These are phyloP conservation scores for Arachis stenosperma DNA, from an alignment of 306 rosid species.

Conservation along the genomic window DNA sequence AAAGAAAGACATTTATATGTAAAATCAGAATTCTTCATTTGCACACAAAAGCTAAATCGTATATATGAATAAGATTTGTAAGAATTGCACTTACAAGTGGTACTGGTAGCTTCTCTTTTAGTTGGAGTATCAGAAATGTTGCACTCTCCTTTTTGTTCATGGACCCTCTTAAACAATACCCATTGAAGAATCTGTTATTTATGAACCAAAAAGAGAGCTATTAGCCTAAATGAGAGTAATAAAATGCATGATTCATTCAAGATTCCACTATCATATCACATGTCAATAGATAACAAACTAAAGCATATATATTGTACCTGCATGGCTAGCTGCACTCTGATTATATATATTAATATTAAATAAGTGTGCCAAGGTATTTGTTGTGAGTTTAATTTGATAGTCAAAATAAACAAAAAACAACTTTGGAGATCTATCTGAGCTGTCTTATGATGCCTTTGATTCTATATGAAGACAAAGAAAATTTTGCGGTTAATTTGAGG, in stretches of 20 bases:
- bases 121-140: slow-evolving; percentile 37
- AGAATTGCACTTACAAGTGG: slow-evolving; percentile 42
- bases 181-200: slow-evolving; percentile 55
- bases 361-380: not conserved
- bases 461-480: slow-evolving; percentile 55
- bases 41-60: not conserved
- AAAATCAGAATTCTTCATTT: too few species aligned
- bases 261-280: not conserved
- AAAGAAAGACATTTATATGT: too few species aligned
- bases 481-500: slow-evolving; percentile 42
- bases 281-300: not conserved
- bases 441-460: slow-evolving; percentile 54
- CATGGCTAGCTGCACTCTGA: slow-evolving; percentile 33
- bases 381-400: not conserved
- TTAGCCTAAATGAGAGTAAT: slow-evolving; percentile 21
- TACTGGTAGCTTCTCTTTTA: slow-evolving; percentile 30
- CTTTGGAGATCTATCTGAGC: slow-evolving; percentile 50
- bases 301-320: slow-evolving; percentile 18
- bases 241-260: not conserved
- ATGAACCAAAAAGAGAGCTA: slow-evolving; percentile 12
- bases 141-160: slow-evolving; percentile 42
- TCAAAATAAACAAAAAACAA: slow-evolving; percentile 47
- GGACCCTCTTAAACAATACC: slow-evolving; percentile 43
- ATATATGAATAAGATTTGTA: not conserved
- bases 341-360: slow-evolving; percentile 5